Conservation (phyloP, 1,139 yeast genomes). For the Magnusiomyces magnusii region DNA sequence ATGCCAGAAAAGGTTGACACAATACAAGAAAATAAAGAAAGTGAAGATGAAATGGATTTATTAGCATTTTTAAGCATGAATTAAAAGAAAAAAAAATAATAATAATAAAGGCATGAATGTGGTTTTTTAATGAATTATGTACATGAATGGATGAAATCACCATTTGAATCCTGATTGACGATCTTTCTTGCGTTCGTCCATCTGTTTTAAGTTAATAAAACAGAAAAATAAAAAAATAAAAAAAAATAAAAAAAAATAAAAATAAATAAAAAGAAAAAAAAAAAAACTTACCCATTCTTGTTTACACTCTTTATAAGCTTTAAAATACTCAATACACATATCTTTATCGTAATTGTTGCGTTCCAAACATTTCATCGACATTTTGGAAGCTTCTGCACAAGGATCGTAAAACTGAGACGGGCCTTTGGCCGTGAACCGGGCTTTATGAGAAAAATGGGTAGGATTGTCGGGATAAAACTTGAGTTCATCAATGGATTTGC, state of each 20-base stretch:
- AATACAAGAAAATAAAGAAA: too few species aligned
- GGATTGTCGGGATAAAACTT: slow-evolving; percentile 82
- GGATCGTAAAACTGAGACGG: slow-evolving; percentile 89
- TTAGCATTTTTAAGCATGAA: neutral
- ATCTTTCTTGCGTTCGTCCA: neutral
- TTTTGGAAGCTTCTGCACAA: slow-evolving; percentile 80
- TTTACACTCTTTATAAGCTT: slow-evolving; percentile 87
- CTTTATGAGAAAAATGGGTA: slow-evolving; percentile 51
- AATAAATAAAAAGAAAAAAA: neutral
- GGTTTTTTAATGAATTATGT: neutral
- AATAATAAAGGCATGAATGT: neutral
- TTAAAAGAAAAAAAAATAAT: neutral
- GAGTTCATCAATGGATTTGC: slow-evolving; percentile 9
- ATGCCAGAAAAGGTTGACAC: too few species aligned
- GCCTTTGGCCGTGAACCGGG: slow-evolving; percentile 55
- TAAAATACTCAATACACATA: slow-evolving; percentile 78
- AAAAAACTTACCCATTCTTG: slow-evolving; percentile 51
- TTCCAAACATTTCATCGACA: slow-evolving; percentile 76
- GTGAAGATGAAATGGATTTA: too few species aligned
- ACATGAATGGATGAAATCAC: neutral
- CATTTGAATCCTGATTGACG: neutral
- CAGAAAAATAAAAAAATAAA: neutral
- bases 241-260: neutral
- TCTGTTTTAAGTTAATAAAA: neutral
- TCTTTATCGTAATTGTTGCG: slow-evolving; percentile 66